Conservation (phyloP, 768 basidiomycete species). For the Flagelloscypha sp. region DNA sequence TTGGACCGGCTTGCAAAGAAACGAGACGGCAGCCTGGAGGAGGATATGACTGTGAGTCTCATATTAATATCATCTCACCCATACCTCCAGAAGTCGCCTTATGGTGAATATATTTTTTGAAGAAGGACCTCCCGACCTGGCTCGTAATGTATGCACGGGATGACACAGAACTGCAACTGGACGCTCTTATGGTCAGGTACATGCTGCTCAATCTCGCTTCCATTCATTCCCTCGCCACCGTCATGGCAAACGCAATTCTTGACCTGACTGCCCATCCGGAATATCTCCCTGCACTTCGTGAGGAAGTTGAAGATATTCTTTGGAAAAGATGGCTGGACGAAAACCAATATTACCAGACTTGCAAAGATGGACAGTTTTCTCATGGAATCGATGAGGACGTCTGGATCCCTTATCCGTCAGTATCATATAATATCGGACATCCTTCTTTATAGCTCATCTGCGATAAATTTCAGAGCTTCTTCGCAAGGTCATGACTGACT, state of each 20-base stretch:
- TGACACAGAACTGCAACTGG: constrained; percentile 22
- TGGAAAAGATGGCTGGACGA: constrained; percentile 21
- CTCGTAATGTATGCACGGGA: constrained; percentile 25
- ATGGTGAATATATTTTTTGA: too few species aligned
- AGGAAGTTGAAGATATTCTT: constrained; percentile 17
- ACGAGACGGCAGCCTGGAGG: too few species aligned
- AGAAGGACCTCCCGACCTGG: constrained; percentile 12
- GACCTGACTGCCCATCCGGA: constrained; percentile 14
- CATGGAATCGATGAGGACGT: too few species aligned
- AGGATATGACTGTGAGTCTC: too few species aligned
- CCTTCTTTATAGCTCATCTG: too few species aligned
- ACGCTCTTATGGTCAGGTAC: constrained; percentile 3
- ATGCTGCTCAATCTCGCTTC: neutral
- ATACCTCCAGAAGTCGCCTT: too few species aligned
- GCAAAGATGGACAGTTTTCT: constrained; percentile 28
- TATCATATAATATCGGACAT: too few species aligned
- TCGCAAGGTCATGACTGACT: constrained; percentile 8
- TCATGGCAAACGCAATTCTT: constrained; percentile 18
- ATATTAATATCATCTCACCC: too few species aligned
- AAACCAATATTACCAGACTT: constrained; percentile 21
- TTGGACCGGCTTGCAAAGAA: too few species aligned
- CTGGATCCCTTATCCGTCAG: too few species aligned
- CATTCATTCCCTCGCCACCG: too few species aligned
- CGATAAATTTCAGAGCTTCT: too few species aligned
- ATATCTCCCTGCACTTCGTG: constrained; percentile 14